Conservation (phyloP, 345 rosid species). For the Iberis pinnata region DNA sequence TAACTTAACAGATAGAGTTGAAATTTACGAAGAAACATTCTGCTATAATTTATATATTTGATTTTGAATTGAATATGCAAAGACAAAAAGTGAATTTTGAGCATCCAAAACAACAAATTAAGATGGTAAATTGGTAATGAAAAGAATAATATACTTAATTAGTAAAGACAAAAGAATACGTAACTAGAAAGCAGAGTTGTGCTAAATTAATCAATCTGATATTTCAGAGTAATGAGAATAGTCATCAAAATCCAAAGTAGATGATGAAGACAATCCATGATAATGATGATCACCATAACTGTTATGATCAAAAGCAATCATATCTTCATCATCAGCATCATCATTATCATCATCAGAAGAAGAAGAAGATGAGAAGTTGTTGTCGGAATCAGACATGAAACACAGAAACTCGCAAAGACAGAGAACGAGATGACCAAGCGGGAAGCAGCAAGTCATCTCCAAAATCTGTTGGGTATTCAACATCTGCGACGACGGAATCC, state of each 20-base stretch:
- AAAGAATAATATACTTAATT: not conserved
- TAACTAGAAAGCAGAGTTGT: constrained; percentile 8
- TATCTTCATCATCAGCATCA: too few relatives aligned
- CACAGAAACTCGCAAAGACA: constrained; percentile 52
- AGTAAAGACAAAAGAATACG: constrained; percentile 7
- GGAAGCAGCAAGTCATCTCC: too few relatives aligned
- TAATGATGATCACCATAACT: not conserved
- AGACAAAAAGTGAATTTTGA: not conserved
- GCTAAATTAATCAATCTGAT: constrained; percentile 35
- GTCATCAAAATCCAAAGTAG: constrained; percentile 27
- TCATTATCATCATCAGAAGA: constrained; percentile 10
- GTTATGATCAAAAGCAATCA: not conserved
- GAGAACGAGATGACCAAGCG: constrained; percentile 49
- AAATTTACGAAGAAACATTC: too few relatives aligned
- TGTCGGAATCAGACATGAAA: constrained; percentile 38
- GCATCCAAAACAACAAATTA: not conserved
- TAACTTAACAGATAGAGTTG: too few relatives aligned
- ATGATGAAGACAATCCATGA: constrained; percentile 21
- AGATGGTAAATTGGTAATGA: not conserved
- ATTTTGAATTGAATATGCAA: too few relatives aligned
- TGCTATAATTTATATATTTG: too few relatives aligned
- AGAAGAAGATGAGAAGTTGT: constrained; percentile 18
- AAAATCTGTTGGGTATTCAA: constrained; percentile 44
- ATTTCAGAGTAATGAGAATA: constrained; percentile 30
- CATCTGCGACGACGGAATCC: constrained; percentile 40